Base-by-base conservation (phyloP, 179 eudicot genomes). In the Corrigiola litoralis region DNA sequence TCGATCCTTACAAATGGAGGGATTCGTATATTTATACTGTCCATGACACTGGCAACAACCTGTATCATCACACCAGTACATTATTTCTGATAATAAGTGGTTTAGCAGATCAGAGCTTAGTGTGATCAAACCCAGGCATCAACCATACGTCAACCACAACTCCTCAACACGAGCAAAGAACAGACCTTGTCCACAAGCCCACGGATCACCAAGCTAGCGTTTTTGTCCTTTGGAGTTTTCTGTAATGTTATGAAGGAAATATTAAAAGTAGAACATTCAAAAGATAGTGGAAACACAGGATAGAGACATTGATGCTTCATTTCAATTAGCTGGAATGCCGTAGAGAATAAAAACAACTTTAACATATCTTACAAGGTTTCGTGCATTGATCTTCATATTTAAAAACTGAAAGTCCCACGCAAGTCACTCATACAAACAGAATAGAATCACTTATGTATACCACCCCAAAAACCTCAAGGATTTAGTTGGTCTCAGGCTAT, bases 211-310 rank as follows among this genome's bases (percentile, higher is more conserved):
- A 90, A 70, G 59, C 79, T 80, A 74, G 95, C 97, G 72, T 87
- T 85, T 72, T 85, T 82, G 81, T 90, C 97, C 76, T 90, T 87
- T 9, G 95, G 97, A 67, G 97, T 90, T 82, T 82, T 64, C 97
- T 90, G 84, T 24, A 71, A 48, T 52, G 17, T 54, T 56, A 45
- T 32, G 18, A 48, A 59, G 38, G 25, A 21, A 14, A 34, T 46
- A 63, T 23, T 10, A 6, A 27, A 48, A 24, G 13, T 23, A 2
- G 13, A 16, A 14, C 63, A 14, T 40, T 55, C 11, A n/a, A 45
- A 28, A 28, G 45, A 65, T 16, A 8, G 25, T 34, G 28, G n/a
- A n/a, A n/a, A n/a, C n/a, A n/a, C n/a, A n/a, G n/a, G n/a, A n/a
- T n/a, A n/a, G n/a, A n/a, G n/a, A n/a, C n/a, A n/a, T n/a, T n/a